Conservation (phyloP, 2,329 filamentous ascomycete species). For the Blumeria hordei region DNA sequence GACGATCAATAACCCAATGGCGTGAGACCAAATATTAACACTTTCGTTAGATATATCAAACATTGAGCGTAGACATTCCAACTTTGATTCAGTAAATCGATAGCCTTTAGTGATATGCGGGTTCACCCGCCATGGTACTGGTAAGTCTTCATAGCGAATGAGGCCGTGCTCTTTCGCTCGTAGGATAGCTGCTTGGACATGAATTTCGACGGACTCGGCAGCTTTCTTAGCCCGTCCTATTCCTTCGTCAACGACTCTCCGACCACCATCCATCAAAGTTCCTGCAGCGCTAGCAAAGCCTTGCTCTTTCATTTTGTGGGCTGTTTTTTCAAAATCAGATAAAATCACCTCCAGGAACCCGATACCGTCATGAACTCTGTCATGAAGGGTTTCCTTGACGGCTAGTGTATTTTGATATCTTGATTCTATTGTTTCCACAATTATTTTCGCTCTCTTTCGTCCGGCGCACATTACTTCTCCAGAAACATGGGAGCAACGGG, state of each 20-base stretch:
- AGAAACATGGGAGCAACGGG: slow-evolving; percentile 71
- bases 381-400: slow-evolving; percentile 66
- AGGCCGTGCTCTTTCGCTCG: slow-evolving; percentile 59
- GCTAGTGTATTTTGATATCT: slow-evolving; percentile 70
- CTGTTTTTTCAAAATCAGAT: slow-evolving; percentile 60
- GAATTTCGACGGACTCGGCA: slow-evolving; percentile 59
- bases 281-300: slow-evolving; percentile 50
- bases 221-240: slow-evolving; percentile 64
- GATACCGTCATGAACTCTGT: slow-evolving; percentile 75
- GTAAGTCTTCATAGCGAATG: slow-evolving; percentile 73
- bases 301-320: slow-evolving; percentile 55
- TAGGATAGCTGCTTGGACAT: slow-evolving; percentile 53
- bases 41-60: slow-evolving; percentile 77
- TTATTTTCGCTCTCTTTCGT: slow-evolving; percentile 56
- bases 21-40: slow-evolving; percentile 96
- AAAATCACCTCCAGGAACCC: slow-evolving; percentile 69
- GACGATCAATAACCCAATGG: slow-evolving; percentile 69
- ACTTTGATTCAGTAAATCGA: slow-evolving; percentile 76
- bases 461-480: slow-evolving; percentile 78
- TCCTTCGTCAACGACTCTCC: slow-evolving; percentile 58
- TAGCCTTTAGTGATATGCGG: slow-evolving; percentile 82
- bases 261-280: slow-evolving; percentile 52
- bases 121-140: slow-evolving; percentile 81
- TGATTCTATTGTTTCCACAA: slow-evolving; percentile 78
- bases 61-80: slow-evolving; percentile 66